Evolutionary conservation across 108 stramenopile genomes (phyloP), one percentile per base, ranked within the genome.

Genomic region (Fragilariopsis cylindrus): DNA sequence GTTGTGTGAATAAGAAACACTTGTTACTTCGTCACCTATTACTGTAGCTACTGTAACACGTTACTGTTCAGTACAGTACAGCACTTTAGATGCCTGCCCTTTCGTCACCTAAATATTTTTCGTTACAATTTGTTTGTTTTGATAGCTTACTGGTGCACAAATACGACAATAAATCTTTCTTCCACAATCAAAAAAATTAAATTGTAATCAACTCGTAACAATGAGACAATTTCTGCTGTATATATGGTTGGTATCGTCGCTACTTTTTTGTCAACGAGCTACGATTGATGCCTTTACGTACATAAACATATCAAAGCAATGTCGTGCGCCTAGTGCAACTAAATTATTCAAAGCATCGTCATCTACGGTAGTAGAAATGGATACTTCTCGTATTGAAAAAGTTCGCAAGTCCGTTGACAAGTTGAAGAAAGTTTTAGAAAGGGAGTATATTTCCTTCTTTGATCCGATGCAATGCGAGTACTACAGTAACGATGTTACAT

Each of bases 391-490:
- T 13, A 13, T 13, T 13, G 9, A 9, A 52, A 7, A 42, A 42
- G 43, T 63, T 63, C 43, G 16, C 13, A 40, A 41, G 43, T 11
- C 67, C 21, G 71, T 84, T 5, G 48, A 63, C 7, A 62, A 83
- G 50, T 71, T 95, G 71, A 95, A 92, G 65, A 80, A 79, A 41
- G 90, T 90, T 13, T 74, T 98, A 50, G 70, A 81, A 40, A 66
- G 86, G 66, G 97, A 98, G 72, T 98, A 98, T 74, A 77, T 82
- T 40, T 91, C 95, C 8, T 98, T 98, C 76, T 98, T 98, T 71
- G 78, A 90, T 46, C 96, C 96, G 18, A 93, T 98, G 90, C 89
- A 90, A 70, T 80, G 72, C 43, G 83, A 94, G 46, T 94, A 81
- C 80, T 98, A 98, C 82, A 73, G 85, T 18, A 57, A 80, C 41